Conservation (phyloP, 192 early-diverging fungal species). For the Mortierella antarctica region DNA sequence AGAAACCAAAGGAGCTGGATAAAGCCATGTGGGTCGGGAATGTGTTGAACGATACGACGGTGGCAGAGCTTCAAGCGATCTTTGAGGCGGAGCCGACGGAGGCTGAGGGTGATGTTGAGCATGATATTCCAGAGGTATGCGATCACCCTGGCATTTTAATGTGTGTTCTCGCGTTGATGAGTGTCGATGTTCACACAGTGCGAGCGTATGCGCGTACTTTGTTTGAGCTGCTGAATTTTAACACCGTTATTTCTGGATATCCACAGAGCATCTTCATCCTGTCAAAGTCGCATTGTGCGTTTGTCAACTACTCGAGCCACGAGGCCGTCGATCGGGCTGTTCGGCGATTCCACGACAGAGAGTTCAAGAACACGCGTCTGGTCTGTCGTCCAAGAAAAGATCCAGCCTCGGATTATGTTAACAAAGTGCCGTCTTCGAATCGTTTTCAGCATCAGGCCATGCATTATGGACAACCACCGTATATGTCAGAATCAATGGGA, state of each 20-base stretch:
- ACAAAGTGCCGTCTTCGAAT: not conserved
- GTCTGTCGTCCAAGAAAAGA: slow-evolving; percentile 62
- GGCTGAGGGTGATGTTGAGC: slow-evolving; percentile 39
- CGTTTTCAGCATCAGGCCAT: slow-evolving; percentile 4
- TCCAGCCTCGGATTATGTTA: slow-evolving; percentile 21
- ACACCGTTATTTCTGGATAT: not conserved
- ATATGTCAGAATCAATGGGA: slow-evolving; percentile 10
- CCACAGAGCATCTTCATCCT: slow-evolving; percentile 59
- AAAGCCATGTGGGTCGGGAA: slow-evolving; percentile 66
- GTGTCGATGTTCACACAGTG: not conserved
- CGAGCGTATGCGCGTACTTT: not conserved
- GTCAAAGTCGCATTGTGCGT: slow-evolving; percentile 60
- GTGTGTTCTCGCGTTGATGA: not conserved
- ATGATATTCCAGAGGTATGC: slow-evolving; percentile 39
- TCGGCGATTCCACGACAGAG: slow-evolving; percentile 56
- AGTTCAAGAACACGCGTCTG: slow-evolving; percentile 56
- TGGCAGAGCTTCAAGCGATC: slow-evolving; percentile 57
- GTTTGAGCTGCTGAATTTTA: not conserved
- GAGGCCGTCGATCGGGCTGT: slow-evolving; percentile 59
- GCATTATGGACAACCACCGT: slow-evolving; percentile 9
- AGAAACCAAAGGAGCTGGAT: slow-evolving; percentile 62
- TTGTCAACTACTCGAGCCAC: slow-evolving; percentile 61
- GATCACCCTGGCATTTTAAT: not conserved
- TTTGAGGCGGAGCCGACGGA: slow-evolving; percentile 58
- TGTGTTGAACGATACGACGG: slow-evolving; percentile 55